Conservation (phyloP, 768 basidiomycete genomes). For the Lyophyllum shimeji region DNA sequence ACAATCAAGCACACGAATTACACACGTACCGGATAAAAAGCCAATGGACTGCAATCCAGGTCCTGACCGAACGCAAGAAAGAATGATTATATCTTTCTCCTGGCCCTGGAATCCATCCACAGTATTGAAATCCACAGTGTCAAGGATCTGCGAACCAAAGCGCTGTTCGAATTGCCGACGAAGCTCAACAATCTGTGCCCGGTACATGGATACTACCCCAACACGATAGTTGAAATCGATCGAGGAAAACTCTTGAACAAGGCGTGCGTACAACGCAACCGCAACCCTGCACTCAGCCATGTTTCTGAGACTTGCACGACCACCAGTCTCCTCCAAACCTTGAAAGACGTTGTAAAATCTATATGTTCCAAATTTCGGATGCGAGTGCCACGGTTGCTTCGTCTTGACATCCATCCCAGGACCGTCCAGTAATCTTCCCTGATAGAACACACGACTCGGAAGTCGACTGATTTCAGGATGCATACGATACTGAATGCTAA, state of each 20-base stretch:
- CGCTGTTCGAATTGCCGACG: slow-evolving; percentile 63
- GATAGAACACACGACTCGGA: slow-evolving; percentile 88
- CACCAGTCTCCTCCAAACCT: slow-evolving; percentile 64
- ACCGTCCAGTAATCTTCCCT: slow-evolving; percentile 77
- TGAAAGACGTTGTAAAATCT: slow-evolving; percentile 81
- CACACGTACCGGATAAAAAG: slow-evolving; percentile 72
- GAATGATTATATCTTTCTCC: slow-evolving; percentile 97
- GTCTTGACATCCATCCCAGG: slow-evolving; percentile 87
- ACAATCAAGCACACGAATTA: background rate
- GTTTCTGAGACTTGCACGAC: slow-evolving; percentile 74
- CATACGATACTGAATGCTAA: slow-evolving; percentile 99
- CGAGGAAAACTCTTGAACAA: slow-evolving; percentile 60
- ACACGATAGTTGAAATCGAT: slow-evolving; percentile 43
- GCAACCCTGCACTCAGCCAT: slow-evolving; percentile 71
- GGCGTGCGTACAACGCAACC: slow-evolving; percentile 69
- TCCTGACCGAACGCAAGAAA: slow-evolving; percentile 95
- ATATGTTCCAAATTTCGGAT: slow-evolving; percentile 79
- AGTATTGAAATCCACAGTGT: slow-evolving; percentile 89
- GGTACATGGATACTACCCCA: slow-evolving; percentile 90
- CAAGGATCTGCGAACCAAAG: slow-evolving; percentile 71
- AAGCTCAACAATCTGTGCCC: slow-evolving; percentile 81
- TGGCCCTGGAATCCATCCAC: slow-evolving; percentile 99
- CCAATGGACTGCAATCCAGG: slow-evolving; percentile 81
- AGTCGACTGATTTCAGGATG: slow-evolving; percentile 92
- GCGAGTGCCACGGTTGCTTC: slow-evolving; percentile 79